Conservation (phyloP, 2,329 filamentous ascomycete genomes). For the Coniochaeta ligniaria region DNA sequence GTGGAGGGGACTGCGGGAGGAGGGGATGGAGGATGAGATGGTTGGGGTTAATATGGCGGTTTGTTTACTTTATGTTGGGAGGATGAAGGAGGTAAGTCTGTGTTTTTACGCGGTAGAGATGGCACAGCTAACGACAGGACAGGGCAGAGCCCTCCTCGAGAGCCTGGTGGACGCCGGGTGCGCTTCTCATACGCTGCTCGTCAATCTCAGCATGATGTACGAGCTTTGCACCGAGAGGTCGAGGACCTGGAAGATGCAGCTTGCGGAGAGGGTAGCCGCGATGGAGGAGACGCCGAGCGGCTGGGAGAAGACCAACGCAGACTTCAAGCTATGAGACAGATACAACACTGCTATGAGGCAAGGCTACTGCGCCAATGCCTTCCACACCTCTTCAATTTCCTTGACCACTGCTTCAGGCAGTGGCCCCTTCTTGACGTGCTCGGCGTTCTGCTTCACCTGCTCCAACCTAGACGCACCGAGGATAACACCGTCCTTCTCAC, state of each 20-base stretch:
- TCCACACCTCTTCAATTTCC: neutral
- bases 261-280: constrained; percentile 58
- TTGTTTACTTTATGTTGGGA: constrained; percentile 73
- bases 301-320: constrained; percentile 64
- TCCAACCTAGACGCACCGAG: constrained; percentile 2
- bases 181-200: constrained; percentile 72
- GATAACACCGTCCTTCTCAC: constrained; percentile 3
- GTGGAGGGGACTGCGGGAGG: constrained; percentile 48
- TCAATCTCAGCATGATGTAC: constrained; percentile 87
- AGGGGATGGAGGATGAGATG: constrained; percentile 51
- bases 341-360: neutral
- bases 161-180: constrained; percentile 53
- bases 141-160: constrained; percentile 64
- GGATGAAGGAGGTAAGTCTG: constrained; percentile 56
- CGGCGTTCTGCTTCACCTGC: neutral
- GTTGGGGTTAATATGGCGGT: constrained; percentile 77
- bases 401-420: neutral
- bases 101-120: neutral
- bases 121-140: constrained; percentile 14
- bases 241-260: constrained; percentile 57
- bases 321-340: constrained; percentile 63
- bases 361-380: neutral
- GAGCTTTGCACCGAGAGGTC: constrained; percentile 82
- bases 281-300: constrained; percentile 49
- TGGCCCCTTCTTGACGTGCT: neutral